Conservation (phyloP, 75 land plant species). For the Chamaecyparis obtusa region DNA sequence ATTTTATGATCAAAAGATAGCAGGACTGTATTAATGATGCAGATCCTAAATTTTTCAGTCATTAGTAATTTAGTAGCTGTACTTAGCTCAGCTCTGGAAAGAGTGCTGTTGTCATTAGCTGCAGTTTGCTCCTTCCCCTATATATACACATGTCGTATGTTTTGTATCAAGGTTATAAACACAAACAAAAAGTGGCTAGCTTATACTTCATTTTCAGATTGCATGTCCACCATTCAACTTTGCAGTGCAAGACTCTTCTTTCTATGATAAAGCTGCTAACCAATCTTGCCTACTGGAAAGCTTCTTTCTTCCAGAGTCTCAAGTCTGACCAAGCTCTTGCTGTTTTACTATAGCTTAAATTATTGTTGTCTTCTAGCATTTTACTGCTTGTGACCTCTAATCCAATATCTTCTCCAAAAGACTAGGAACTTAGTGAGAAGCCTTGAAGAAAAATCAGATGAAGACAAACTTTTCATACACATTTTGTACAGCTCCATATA, state of each 20-base stretch:
- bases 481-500: neutral
- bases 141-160: neutral
- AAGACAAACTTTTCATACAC: neutral
- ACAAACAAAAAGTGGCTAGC: neutral
- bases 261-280: neutral
- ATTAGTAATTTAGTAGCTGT: neutral
- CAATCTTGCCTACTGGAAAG: neutral
- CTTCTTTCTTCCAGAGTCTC: conserved; percentile 7
- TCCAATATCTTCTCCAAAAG: neutral
- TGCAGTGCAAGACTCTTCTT: neutral
- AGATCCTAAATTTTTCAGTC: neutral
- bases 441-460: neutral
- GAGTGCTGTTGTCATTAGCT: neutral
- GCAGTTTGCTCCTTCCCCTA: neutral
- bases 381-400: neutral
- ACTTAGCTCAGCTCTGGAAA: neutral
- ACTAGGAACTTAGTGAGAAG: neutral
- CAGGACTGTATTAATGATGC: neutral
- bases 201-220: neutral
- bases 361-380: neutral
- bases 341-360: neutral
- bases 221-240: neutral
- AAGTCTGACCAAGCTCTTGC: conserved; percentile 4
- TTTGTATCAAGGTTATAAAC: neutral
- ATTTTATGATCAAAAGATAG: neutral